Conservation (phyloP, 2,329 filamentous ascomycete genomes). For the Graphilbum ipis-grandicollis region DNA sequence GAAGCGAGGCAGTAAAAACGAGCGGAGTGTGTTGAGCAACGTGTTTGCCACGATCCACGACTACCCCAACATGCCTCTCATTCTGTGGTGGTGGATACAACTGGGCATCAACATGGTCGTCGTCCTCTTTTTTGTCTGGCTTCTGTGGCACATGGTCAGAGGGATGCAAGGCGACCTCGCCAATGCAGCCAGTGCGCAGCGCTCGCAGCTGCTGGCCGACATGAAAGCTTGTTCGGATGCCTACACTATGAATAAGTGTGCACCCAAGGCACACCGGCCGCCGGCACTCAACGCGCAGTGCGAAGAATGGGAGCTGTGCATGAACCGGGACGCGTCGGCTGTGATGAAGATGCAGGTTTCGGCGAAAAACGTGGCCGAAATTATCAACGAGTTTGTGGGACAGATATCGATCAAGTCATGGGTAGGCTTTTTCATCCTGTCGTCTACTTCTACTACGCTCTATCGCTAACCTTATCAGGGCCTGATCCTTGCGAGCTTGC, state of each 20-base stretch:
- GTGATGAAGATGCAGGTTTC: slow-evolving; percentile 68
- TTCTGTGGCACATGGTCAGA: slow-evolving; percentile 50
- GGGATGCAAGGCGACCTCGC: slow-evolving; percentile 61
- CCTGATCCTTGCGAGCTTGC: slow-evolving; percentile 31
- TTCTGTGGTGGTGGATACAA: slow-evolving; percentile 41
- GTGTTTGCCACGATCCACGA: slow-evolving; percentile 35
- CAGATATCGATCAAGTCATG: slow-evolving; percentile 69
- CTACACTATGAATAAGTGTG: slow-evolving; percentile 63
- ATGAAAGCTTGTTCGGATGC: slow-evolving; percentile 58
- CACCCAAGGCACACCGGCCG: slow-evolving; percentile 38
- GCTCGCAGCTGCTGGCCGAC: slow-evolving; percentile 51
- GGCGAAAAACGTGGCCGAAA: slow-evolving; percentile 75
- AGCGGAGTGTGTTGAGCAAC: slow-evolving; percentile 20
- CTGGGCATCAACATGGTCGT: slow-evolving; percentile 47
- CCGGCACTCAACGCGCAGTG: slow-evolving; percentile 62
- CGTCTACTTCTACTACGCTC: not conserved
- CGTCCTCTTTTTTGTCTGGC: slow-evolving; percentile 38
- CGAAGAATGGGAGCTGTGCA: slow-evolving; percentile 70
- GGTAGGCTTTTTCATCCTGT: slow-evolving; percentile 19
- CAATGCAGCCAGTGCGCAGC: slow-evolving; percentile 50
- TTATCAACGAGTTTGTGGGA: slow-evolving; percentile 87
- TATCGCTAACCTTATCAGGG: slow-evolving; percentile 17
- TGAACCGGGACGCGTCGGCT: slow-evolving; percentile 63
- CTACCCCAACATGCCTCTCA: slow-evolving; percentile 40
- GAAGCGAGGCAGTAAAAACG: not conserved